Evolutionary conservation across 2,329 filamentous ascomycete species (phyloP), one percentile per base, ranked within the genome.

Genomic region (Pestalotiopsis sp.): DNA sequence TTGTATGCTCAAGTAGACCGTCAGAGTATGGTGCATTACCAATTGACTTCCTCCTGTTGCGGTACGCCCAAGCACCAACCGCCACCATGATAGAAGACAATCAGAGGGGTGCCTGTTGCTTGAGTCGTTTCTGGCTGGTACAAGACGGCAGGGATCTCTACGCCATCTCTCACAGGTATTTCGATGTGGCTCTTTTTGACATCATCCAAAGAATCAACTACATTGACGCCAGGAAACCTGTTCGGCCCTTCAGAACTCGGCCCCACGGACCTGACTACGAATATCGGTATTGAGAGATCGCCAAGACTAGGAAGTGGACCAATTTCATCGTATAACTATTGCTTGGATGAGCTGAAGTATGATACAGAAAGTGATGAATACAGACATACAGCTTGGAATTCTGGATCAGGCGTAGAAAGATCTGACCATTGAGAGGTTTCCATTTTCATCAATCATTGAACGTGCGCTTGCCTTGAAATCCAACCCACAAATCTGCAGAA

Each of bases 1-100:
- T 13, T 45, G 13, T 12, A 0, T 45, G 39, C 2, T 17, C 17
- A 23, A 23, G 20, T 23, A 23, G 20, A 23, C 20, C 20, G 20
- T 23, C 20, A 23, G 20, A 3, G 4, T 45, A 1, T 3, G 41
- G 13, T 4, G 17, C 6, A 45, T 45, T 25, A 20, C n/a, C 64
- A 65, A 9, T 13, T 36, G 12, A n/a, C 64, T 7, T 65, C 49
- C 5, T 39, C 64, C 6, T 17, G 49, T 13, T 55, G 5, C 7
- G 49, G n/a, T 5, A 27, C 45, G 49, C 64, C 64, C 49, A 58
- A 20, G 17, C 38, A 27, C n/a, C n/a, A 65, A 14, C 64, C 64
- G n/a, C 64, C 64, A 39, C 64, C 64, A 27, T 65, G 64, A 31
- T 25, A 65, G 36, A 27, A 27, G 41, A 65, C 25, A 25, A 65